These are phyloP conservation scores for Auricularia sp. DNA, from an alignment of 768 basidiomycete species.

Conservation along the genomic window DNA sequence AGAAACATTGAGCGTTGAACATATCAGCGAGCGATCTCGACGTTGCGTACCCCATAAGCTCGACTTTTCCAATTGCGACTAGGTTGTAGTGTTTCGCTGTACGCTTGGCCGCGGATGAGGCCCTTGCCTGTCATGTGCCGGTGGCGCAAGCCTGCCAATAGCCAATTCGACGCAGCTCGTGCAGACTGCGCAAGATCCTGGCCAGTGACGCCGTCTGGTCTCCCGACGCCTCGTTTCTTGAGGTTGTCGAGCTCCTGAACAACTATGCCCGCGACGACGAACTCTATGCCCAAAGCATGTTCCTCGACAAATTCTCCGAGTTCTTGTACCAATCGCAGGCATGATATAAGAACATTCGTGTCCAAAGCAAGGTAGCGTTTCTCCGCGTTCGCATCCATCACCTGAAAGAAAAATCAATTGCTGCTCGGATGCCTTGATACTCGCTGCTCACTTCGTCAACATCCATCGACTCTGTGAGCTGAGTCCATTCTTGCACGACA, in stretches of 20 bases:
- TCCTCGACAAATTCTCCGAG: slow-evolving; percentile 56
- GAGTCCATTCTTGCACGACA: neutral
- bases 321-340: slow-evolving; percentile 51
- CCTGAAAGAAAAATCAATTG: neutral
- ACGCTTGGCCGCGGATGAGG: slow-evolving; percentile 48
- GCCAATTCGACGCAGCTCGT: slow-evolving; percentile 59
- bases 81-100: slow-evolving; percentile 47
- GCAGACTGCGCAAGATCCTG: slow-evolving; percentile 49
- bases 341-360: slow-evolving; percentile 67
- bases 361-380: slow-evolving; percentile 51
- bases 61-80: slow-evolving; percentile 53
- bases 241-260: slow-evolving; percentile 63
- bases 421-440: neutral
- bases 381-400: slow-evolving; percentile 1
- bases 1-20: no score
- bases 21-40: neutral
- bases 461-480: neutral
- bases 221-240: slow-evolving; percentile 16
- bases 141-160: slow-evolving; percentile 51
- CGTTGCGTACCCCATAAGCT: neutral
- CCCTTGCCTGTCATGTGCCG: slow-evolving; percentile 22
- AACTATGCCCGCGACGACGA: slow-evolving; percentile 67
- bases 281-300: slow-evolving; percentile 37
- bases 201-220: slow-evolving; percentile 16
- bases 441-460: neutral